Base-by-base conservation (phyloP, 139 green algal species). In the Tetradesmus obliquus region DNA sequence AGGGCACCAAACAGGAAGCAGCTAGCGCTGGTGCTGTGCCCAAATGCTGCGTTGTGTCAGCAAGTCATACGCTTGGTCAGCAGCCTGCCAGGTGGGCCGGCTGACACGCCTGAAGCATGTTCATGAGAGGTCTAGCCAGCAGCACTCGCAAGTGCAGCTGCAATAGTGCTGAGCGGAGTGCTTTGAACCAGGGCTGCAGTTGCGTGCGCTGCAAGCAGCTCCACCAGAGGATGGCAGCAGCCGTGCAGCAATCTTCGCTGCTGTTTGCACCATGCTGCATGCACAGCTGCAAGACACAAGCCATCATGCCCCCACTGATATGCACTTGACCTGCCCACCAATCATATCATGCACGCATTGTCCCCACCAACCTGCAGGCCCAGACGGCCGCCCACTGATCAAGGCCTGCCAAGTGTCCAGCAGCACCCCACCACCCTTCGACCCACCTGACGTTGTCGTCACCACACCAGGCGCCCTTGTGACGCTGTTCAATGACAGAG, bases 11-110 rank as follows among this genome's bases (percentile, higher is more conserved):
- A 24, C 58, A 60, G 82, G 20, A 79, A 60, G 2, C 93, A 92
- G 88, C 91, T 95, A 74, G 95, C 93, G 3, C 94, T 99, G 32
- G 95, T 99, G 20, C 94, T 99, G n/a, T 98, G 96, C 92, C 97
- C 98, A 86, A 99, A 99, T 89, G 86, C 91, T 8, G 93, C 96
- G 24, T 94, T 99, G 1, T 98, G 97, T 94, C 89, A 97, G 20
- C 98, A 99, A 92, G 96, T 99, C 12, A 24, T 95, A 32, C 53
- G 86, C 3, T 20, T 90, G 7, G 86, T 90, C 0, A 22, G 15
- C 53, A 81, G 22, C 71, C 53, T 90, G 19, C 55, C 66, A 76
- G 66, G 66, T 76, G 24, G 3, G 66, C n/a, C 32, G 32, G 32
- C 32, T 0, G 32, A 45, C 32, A 45, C 32, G 32, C 32, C 32